These are phyloP conservation scores for Amaranthus tricolor DNA, from an alignment of 179 eudicot genomes.

Conservation along the genomic window DNA sequence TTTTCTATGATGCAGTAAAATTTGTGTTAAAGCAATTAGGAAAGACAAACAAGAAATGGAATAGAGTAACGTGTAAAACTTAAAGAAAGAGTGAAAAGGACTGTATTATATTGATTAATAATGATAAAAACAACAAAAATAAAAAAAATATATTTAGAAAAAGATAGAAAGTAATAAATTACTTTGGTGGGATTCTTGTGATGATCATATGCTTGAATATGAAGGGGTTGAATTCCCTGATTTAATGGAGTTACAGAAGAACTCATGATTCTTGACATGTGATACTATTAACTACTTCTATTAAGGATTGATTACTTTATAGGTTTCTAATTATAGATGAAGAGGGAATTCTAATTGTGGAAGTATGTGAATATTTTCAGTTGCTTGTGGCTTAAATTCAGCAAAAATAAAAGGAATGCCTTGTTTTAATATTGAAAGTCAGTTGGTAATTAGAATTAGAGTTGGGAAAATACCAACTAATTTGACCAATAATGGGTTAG, in stretches of 20 bases:
- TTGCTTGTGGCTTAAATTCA: constrained; percentile 22
- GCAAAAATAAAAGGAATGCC: constrained; percentile 4
- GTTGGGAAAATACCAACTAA: not conserved
- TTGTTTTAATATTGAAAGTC: not conserved
- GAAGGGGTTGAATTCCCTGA: constrained; percentile 1
- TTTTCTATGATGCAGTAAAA: not conserved
- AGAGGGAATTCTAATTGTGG: not conserved
- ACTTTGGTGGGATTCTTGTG: constrained; percentile 35
- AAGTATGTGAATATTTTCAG: not conserved
- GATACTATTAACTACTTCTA: not conserved
- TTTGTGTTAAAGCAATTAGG: not conserved
- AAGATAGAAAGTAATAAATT: not conserved
- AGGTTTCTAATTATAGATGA: not conserved
- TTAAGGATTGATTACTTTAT: not conserved
- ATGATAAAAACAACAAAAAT: constrained; percentile 14
- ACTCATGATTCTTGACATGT: constrained; percentile 38
- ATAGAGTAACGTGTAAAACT: constrained; percentile 29
- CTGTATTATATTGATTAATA: not conserved
- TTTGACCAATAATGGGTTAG: not conserved
- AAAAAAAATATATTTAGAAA: not conserved
- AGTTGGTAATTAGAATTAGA: constrained; percentile 1
- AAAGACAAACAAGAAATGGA: constrained; percentile 20
- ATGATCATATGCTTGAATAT: constrained; percentile 15
- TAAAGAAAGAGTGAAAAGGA: not conserved
- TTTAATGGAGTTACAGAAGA: constrained; percentile 18